Conservation (phyloP, 495 filamentous ascomycete genomes). For the Hypoxylon fuscum region DNA sequence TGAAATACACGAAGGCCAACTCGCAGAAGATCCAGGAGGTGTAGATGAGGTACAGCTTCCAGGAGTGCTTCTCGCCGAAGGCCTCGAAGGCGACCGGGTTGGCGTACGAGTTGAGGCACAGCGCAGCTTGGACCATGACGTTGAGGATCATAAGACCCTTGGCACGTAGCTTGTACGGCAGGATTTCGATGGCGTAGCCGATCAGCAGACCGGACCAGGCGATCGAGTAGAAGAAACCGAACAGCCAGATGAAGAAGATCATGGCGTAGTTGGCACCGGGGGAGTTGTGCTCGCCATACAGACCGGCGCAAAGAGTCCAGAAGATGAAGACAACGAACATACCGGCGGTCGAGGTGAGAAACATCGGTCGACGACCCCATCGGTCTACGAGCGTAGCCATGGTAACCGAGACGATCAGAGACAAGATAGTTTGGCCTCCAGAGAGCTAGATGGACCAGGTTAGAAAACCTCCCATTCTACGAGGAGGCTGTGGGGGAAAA, state of each 20-base stretch:
- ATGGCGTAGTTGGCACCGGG: conserved; percentile 57
- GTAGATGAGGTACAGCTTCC: conserved; percentile 73
- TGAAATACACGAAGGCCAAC: conserved; percentile 68
- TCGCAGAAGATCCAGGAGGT: conserved; percentile 69
- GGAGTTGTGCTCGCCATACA: conserved; percentile 50
- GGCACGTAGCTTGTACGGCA: conserved; percentile 76
- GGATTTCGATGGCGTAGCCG: conserved; percentile 73
- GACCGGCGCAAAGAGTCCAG: conserved; percentile 58
- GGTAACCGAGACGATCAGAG: conserved; percentile 61
- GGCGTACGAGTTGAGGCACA: conserved; percentile 65
- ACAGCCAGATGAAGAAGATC: conserved; percentile 67
- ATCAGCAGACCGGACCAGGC: conserved; percentile 73
- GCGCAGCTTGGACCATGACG: conserved; percentile 58
- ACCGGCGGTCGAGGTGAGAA: conserved; percentile 65
- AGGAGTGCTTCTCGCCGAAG: conserved; percentile 54
- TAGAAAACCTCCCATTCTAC: neutral
- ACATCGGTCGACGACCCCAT: conserved; percentile 66
- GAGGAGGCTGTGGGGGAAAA: conserved; percentile 17
- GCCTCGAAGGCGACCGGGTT: conserved; percentile 68
- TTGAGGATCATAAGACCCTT: conserved; percentile 64
- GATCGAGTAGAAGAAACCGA: conserved; percentile 64
- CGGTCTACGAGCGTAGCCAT: conserved; percentile 69
- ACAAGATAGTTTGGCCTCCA: conserved; percentile 60
- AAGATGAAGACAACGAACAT: conserved; percentile 68
- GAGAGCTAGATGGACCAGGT: conserved; percentile 50